Percentiles rank a stretch among this genome's conserved stretches.
phyloP scores from a whole-genome alignment of 2,329 filamentous ascomycete species.

The Aureobasidium sp. region DNA sequence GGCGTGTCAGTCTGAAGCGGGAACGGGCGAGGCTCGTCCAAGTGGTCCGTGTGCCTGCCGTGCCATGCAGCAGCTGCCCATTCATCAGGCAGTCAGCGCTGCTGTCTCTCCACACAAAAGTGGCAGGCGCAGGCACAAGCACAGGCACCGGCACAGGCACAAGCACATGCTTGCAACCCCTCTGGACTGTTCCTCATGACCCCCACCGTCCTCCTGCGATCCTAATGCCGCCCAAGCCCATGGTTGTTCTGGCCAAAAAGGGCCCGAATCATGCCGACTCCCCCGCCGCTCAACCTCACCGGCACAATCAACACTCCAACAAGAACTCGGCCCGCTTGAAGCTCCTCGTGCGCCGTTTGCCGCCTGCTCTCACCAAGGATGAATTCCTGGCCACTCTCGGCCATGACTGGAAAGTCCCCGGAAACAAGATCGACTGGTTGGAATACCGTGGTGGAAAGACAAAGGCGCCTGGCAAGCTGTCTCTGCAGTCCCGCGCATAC shows the following conservation, averaged over 20 bases:
- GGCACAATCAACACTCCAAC: background rate
- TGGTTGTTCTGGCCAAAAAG: constrained; percentile 15
- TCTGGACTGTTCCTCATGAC: background rate
- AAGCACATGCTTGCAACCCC: background rate
- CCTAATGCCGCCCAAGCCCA: constrained; percentile 14
- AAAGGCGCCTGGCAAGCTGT: constrained; percentile 83
- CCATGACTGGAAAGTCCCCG: constrained; percentile 72
- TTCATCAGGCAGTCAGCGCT: too few relatives aligned
- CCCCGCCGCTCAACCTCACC: background rate
- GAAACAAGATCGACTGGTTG: constrained; percentile 79
- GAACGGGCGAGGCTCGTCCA: background rate
- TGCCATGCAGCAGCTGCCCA: background rate
- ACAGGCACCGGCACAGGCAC: too few relatives aligned
- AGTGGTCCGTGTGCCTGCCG: constrained; percentile 8
- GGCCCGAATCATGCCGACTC: background rate
- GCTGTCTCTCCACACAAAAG: background rate
- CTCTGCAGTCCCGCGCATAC: constrained; percentile 72
- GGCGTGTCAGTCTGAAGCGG: background rate
- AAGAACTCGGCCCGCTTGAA: constrained; percentile 61
- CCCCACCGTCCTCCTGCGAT: background rate
- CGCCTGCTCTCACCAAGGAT: constrained; percentile 71
- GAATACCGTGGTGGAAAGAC: constrained; percentile 68
- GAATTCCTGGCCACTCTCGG: constrained; percentile 71
- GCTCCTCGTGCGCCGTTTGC: constrained; percentile 74
- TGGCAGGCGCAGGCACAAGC: too few relatives aligned